These are phyloP conservation scores for Rhodotorula sp. DNA, from an alignment of 1,284 basidiomycete genomes.

Conservation along the genomic window DNA sequence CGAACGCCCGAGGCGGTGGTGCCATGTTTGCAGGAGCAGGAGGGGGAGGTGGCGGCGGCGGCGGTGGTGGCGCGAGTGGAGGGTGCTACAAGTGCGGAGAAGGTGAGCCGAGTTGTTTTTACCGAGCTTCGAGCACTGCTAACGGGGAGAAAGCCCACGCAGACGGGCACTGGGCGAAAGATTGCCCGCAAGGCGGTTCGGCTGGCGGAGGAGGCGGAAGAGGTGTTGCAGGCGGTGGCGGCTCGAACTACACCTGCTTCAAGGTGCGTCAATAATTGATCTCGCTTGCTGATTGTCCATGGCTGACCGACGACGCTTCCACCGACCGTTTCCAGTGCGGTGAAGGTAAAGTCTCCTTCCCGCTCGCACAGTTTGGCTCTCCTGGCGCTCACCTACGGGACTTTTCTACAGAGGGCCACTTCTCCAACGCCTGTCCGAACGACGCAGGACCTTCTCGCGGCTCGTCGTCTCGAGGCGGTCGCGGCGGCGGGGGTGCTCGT, in stretches of 20 bases:
- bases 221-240: constrained; percentile 23
- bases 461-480: constrained; percentile 3
- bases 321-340: constrained; percentile 22
- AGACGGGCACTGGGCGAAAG: constrained; percentile 42
- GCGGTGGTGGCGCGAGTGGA: constrained; percentile 15
- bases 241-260: constrained; percentile 46
- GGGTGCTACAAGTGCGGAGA: constrained; percentile 35
- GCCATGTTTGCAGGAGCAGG: background rate
- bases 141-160: background rate
- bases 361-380: background rate
- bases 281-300: too few relatives aligned
- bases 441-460: background rate
- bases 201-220: constrained; percentile 4
- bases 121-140: background rate
- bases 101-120: background rate
- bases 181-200: constrained; percentile 44
- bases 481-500: background rate
- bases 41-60: background rate
- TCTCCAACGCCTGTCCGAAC: constrained; percentile 5
- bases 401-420: constrained; percentile 14
- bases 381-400: background rate
- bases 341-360: constrained; percentile 15
- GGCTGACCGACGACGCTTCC: too few relatives aligned
- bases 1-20: constrained; percentile 27
- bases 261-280: constrained; percentile 33